Base-by-base conservation (phyloP, 352 stramenopile genomes). In the Peronospora farinosa region DNA sequence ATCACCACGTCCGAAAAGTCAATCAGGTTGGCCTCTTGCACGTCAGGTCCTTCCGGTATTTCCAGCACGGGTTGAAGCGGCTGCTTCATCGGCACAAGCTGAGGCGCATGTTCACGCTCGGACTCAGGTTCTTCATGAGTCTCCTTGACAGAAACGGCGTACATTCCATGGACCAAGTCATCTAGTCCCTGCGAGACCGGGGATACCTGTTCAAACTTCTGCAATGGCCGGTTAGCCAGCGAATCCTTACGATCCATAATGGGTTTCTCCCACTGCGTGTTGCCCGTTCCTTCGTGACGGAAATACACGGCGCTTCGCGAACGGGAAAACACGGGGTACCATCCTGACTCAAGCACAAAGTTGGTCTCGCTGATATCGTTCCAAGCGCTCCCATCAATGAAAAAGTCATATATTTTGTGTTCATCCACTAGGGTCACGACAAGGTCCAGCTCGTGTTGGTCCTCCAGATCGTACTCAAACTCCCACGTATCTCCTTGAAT, bases 311-410 rank as follows among this genome's bases (percentile, higher is more conserved):
- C 69, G 40, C 69, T 80, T 3, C 77, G 77, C 15, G 79, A 85
- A 23, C 79, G 77, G 54, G 82, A 91, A 60, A 73, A 85, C 12
- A 93, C 79, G 0, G 82, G 82, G 45, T 86, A 86, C 74, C 77
- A 91, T 6, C 75, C 74, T 0, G 64, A 59, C 53, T 91, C 69
- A 21, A 93, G 72, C 58, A 89, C 77, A 63, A 89, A 93, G 17
- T 91, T 79, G 9, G 83, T 93, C 63, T 86, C 57, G 25, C 74
- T 69, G 35, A 93, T 82, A 27, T 88, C 77, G 16, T 35, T 62
- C 80, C 79, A 93, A 3, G 68, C 56, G 33, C 67, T 85, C 0
- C 80, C 80, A 47, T 93, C 76, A 50, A 93, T 83, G 46, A 84
- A 74, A 35, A 91, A 75, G 25, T 84, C 80, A 58, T 88, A 92